A percentile compares a stretch with the other conserved stretches of the same genome.
phyloP scores from a whole-genome alignment of 176 grass and related monocot genomes.

The Neostapfia colusana region DNA sequence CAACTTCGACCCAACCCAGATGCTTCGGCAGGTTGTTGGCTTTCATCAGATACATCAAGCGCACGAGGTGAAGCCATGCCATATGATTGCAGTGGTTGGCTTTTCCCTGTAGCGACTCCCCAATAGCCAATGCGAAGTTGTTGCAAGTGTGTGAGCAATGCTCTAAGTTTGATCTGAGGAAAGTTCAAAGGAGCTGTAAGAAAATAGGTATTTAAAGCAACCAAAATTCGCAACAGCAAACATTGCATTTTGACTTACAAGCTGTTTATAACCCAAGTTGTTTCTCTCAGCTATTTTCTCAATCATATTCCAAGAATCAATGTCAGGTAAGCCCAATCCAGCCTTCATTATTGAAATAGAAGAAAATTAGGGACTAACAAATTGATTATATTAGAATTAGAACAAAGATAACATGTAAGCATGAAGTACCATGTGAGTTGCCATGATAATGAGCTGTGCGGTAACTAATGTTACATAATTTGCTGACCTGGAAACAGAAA shows the following conservation, averaged over 20 bases:
- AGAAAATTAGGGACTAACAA: constrained; percentile 29
- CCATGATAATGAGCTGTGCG: constrained; percentile 88
- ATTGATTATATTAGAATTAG: background rate
- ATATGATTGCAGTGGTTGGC: constrained; percentile 48
- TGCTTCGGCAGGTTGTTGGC: constrained; percentile 86
- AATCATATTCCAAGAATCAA: constrained; percentile 96
- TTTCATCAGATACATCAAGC: constrained; percentile 77
- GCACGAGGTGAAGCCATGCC: constrained; percentile 83
- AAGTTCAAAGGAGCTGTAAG: constrained; percentile 33
- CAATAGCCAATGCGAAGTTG: constrained; percentile 93
- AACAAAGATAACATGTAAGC: constrained; percentile 29
- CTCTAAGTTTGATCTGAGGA: constrained; percentile 89
- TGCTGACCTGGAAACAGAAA: constrained; percentile 62
- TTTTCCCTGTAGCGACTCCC: constrained; percentile 72
- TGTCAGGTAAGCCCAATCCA: constrained; percentile 89
- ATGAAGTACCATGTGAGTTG: constrained; percentile 88
- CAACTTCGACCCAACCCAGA: constrained; percentile 92
- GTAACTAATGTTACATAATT: constrained; percentile 93
- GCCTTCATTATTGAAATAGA: constrained; percentile 62
- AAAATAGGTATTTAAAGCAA: constrained; percentile 20
- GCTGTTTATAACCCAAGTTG: constrained; percentile 95
- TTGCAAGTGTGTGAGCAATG: constrained; percentile 89
- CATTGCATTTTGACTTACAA: constrained; percentile 66
- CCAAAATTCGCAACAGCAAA: constrained; percentile 16
- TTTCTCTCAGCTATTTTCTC: constrained; percentile 99